phyloP scores from a whole-genome alignment of 2,329 filamentous ascomycete genomes.

The Leptographium galeiforme region DNA sequence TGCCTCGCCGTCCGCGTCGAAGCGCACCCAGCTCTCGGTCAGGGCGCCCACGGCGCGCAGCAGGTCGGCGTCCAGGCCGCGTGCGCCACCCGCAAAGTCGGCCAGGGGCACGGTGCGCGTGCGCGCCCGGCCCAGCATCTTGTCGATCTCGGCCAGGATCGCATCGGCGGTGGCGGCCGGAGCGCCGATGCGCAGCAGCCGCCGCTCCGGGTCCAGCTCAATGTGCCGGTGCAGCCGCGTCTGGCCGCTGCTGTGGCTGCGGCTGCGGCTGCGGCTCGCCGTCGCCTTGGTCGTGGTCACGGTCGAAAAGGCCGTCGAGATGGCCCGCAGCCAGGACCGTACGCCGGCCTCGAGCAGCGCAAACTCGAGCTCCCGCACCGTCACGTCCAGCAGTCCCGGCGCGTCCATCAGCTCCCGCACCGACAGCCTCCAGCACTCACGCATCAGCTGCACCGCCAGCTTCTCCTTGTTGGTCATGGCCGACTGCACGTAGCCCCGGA shows the following conservation, averaged over 20 bases:
- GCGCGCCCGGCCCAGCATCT: constrained; percentile 15
- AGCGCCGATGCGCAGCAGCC: constrained; percentile 21
- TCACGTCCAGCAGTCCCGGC: constrained; percentile 26
- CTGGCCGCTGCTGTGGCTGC: constrained; percentile 14
- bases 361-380: constrained; percentile 26
- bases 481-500: constrained; percentile 5
- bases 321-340: constrained; percentile 20
- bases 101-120: constrained; percentile 3
- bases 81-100: background rate
- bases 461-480: constrained; percentile 23
- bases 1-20: constrained; percentile 12
- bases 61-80: background rate
- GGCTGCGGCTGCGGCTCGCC: constrained; percentile 17
- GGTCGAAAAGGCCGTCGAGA: constrained; percentile 14
- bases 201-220: constrained; percentile 18
- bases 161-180: constrained; percentile 21
- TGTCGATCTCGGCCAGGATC: constrained; percentile 21
- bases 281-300: background rate
- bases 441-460: constrained; percentile 29
- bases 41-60: constrained; percentile 24
- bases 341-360: constrained; percentile 27
- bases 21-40: constrained; percentile 24
- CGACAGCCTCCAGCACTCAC: constrained; percentile 35
- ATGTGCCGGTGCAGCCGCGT: constrained; percentile 15
- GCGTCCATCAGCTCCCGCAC: constrained; percentile 29